phyloP scores from a whole-genome alignment of 768 basidiomycete species.

The Leccinum fibrillosum region DNA sequence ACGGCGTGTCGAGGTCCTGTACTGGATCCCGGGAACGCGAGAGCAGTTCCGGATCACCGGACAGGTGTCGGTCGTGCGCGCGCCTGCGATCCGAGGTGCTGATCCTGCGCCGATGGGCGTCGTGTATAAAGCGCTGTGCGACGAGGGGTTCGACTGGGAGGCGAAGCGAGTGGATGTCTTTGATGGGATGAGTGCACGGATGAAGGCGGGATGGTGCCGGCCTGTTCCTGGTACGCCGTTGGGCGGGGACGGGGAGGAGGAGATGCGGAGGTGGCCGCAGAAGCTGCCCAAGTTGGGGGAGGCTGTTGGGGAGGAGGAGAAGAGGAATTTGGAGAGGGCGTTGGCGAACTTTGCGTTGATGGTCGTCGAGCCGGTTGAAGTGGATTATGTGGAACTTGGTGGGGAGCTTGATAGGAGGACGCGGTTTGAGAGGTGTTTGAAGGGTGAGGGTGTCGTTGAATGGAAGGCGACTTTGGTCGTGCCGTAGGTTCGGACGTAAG shows the following conservation, averaged over 20 bases:
- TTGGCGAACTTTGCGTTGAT: conserved; percentile 68
- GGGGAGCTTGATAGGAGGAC: conserved; percentile 57
- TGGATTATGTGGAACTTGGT: conserved; percentile 67
- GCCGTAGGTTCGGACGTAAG: conserved; percentile 37
- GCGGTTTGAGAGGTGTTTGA: conserved; percentile 42
- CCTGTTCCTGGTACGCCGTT: conserved; percentile 62
- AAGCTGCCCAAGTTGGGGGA: conserved; percentile 48
- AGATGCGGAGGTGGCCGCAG: conserved; percentile 60
- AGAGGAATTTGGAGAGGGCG: conserved; percentile 49
- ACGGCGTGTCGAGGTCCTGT: conserved; percentile 53
- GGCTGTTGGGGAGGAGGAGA: conserved; percentile 41
- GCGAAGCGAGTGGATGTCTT: conserved; percentile 58
- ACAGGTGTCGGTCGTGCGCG: conserved; percentile 51
- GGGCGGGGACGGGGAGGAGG: conserved; percentile 45
- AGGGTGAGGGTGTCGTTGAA: conserved; percentile 28
- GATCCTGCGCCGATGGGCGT: conserved; percentile 13
- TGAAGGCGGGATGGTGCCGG: conserved; percentile 72
- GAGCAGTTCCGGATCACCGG: conserved; percentile 77
- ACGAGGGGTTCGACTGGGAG: conserved; percentile 56
- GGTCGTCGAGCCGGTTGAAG: conserved; percentile 63
- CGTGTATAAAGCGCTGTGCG: conserved; percentile 32
- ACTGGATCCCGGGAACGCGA: conserved; percentile 66
- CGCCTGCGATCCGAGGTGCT: not conserved
- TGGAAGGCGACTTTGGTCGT: conserved; percentile 67
- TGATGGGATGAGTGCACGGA: conserved; percentile 50